Conservation (phyloP, 2,329 filamentous ascomycete genomes). For the Talaromyces sp. region DNA sequence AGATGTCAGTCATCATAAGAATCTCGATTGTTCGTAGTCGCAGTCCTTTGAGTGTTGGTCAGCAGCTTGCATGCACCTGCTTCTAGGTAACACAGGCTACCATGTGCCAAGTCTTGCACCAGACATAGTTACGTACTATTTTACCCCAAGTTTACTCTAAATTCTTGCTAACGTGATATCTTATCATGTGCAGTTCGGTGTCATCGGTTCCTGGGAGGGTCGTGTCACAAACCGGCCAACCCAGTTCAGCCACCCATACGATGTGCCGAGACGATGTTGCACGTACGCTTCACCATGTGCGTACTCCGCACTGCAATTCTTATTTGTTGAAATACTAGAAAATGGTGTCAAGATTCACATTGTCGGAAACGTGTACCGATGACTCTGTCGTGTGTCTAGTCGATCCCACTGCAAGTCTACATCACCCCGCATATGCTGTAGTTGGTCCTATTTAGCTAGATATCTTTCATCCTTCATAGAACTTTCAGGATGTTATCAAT, state of each 20-base stretch:
- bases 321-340: not conserved
- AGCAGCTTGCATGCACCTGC: not conserved
- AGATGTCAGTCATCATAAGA: not conserved
- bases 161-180: not conserved
- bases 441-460: not conserved
- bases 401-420: not conserved
- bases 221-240: not conserved
- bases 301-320: not conserved
- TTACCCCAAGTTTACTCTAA: too few relatives aligned
- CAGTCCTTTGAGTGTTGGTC: not conserved
- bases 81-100: not conserved
- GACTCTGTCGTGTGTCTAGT: conserved; percentile 1
- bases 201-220: not conserved
- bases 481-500: not conserved
- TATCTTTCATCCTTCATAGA: not conserved
- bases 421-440: not conserved
- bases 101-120: not conserved
- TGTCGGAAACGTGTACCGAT: not conserved
- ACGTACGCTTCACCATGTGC: not conserved
- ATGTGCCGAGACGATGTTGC: not conserved
- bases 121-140: not conserved
- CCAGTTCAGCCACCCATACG: not conserved
- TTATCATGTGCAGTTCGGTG: not conserved
- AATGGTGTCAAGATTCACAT: not conserved
- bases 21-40: not conserved